Percentiles rank a stretch among this genome's conserved stretches.
Evolutionary conservation across 2,329 filamentous ascomycete genomes (phyloP).

Genomic region (Ceratocystis colombiana): DNA sequence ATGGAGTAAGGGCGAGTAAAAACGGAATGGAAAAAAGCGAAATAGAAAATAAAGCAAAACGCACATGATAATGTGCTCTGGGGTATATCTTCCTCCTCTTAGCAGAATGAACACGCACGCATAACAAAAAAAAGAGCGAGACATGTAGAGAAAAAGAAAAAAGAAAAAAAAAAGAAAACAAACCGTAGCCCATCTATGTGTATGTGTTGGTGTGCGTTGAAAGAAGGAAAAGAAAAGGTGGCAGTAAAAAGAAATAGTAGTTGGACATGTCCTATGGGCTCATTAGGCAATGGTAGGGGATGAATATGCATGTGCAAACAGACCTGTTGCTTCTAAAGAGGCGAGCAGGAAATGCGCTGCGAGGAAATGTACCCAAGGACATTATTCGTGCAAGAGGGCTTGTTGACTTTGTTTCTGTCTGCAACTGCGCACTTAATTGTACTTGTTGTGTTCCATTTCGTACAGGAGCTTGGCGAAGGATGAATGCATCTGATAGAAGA

Average conservation of each 20-base stretch:
- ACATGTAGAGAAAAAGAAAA: not conserved
- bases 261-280: too few species aligned
- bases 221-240: not conserved
- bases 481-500: conserved; percentile 57
- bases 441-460: conserved; percentile 38
- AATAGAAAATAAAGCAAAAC: conserved; percentile 18
- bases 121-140: not conserved
- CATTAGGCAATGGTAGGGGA: too few species aligned
- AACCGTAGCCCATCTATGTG: not conserved
- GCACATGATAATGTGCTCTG: conserved; percentile 21
- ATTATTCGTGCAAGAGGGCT: too few species aligned
- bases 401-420: too few species aligned
- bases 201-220: not conserved
- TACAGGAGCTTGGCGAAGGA: conserved; percentile 54
- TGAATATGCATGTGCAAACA: not conserved
- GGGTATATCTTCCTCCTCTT: conserved; percentile 25
- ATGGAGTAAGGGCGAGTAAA: conserved; percentile 2
- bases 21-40: conserved; percentile 15
- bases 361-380: too few species aligned
- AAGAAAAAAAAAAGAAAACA: not conserved
- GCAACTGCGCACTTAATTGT: not conserved
- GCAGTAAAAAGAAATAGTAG: too few species aligned
- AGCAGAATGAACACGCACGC: conserved; percentile 9
- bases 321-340: too few species aligned
- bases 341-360: too few species aligned